Conservation (phyloP, 371 early-diverging fungal genomes). For the Actinomortierella wolfii region DNA sequence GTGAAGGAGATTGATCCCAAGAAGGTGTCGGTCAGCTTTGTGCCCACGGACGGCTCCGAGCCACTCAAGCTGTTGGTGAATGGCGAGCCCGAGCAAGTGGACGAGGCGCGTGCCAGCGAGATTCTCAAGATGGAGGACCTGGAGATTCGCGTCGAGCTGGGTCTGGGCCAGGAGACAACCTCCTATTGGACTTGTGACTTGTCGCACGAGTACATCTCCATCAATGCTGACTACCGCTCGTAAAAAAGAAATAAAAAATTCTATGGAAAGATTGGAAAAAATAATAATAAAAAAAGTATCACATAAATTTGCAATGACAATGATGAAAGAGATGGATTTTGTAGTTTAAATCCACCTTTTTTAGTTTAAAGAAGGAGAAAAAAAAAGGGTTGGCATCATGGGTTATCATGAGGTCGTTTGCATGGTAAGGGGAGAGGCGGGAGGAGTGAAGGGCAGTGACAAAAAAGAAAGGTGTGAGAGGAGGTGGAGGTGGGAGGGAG, state of each 20-base stretch:
- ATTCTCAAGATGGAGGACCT: constrained; percentile 88
- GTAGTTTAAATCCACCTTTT: no score
- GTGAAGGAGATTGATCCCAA: constrained; percentile 73
- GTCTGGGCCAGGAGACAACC: constrained; percentile 74
- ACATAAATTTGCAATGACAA: no score
- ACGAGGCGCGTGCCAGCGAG: constrained; percentile 78
- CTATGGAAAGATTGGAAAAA: background rate
- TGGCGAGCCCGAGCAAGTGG: constrained; percentile 85
- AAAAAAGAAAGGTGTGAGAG: no score
- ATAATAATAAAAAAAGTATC: no score
- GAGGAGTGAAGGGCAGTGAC: no score
- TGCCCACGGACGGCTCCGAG: constrained; percentile 65
- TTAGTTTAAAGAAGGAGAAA: no score
- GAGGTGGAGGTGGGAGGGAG: no score
- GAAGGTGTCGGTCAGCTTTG: constrained; percentile 78
- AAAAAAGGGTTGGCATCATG: no score
- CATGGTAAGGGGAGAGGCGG: no score
- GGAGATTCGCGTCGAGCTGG: constrained; percentile 77
- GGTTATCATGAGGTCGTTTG: no score
- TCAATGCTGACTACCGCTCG: constrained; percentile 91
- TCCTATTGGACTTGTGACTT: constrained; percentile 95
- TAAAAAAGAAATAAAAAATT: constrained; percentile 33
- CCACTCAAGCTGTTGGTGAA: constrained; percentile 73
- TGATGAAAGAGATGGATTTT: no score
- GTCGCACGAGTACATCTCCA: constrained; percentile 90